Evolutionary conservation across 1,284 basidiomycete species (phyloP).

Genomic region (Ceratobasidium sp.): DNA sequence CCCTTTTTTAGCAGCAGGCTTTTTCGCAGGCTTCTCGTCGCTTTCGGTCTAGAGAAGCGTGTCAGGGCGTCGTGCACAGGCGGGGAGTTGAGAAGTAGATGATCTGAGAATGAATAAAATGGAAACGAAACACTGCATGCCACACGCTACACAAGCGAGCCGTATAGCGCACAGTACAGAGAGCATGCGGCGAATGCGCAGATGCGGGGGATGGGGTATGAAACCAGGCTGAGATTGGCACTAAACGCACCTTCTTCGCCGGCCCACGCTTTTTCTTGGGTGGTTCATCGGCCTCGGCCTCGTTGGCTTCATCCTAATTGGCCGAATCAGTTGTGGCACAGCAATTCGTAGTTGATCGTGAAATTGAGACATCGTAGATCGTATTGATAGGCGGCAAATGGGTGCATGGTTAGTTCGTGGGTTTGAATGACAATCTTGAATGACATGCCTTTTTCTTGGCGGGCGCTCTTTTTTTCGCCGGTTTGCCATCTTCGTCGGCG

Average conservation of each 20-base stretch:
- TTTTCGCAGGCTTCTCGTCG: conserved; percentile 25
- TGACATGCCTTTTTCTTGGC: conserved; percentile 43
- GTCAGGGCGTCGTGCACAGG: neutral
- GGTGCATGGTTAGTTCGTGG: too few species aligned
- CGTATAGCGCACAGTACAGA: too few species aligned
- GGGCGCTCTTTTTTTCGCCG: conserved; percentile 51
- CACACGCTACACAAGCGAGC: too few species aligned
- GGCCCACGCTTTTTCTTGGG: conserved; percentile 51
- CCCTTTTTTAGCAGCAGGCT: conserved; percentile 1
- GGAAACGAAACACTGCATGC: too few species aligned
- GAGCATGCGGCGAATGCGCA: too few species aligned
- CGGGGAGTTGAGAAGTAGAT: neutral
- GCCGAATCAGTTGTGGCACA: too few species aligned
- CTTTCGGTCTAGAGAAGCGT: neutral
- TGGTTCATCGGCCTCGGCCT: conserved; percentile 43
- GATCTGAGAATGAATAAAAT: neutral
- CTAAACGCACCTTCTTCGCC: conserved; percentile 42
- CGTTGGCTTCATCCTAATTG: too few species aligned
- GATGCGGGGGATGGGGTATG: neutral
- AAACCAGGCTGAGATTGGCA: neutral
- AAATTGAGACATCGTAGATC: too few species aligned
- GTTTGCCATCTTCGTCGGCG: conserved; percentile 50
- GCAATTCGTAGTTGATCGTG: too few species aligned
- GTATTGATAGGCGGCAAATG: too few species aligned
- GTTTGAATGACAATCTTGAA: too few species aligned